Evolutionary conservation across 495 filamentous ascomycete species (phyloP).

Genomic region (Aspergillus taichungensis): DNA sequence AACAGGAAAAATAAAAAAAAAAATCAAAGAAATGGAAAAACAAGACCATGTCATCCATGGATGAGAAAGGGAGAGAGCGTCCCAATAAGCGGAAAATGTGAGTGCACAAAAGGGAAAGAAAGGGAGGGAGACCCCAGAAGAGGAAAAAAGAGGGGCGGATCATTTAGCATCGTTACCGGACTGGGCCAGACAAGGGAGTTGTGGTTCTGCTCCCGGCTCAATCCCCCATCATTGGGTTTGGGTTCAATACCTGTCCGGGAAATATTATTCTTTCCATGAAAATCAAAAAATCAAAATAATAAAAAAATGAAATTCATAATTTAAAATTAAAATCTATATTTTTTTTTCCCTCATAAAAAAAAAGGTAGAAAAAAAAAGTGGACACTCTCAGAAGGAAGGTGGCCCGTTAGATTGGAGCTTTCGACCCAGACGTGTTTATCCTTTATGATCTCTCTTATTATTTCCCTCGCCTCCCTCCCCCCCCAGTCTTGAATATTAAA

Average conservation of each 20-base stretch:
- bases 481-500: constrained; percentile 17
- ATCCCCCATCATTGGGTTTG: constrained; percentile 5
- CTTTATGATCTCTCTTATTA: constrained; percentile 19
- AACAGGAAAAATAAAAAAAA: constrained; percentile 1
- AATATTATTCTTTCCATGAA: constrained; percentile 8
- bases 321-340: constrained; percentile 4
- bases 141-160: no score
- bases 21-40: no score
- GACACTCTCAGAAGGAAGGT: constrained; percentile 22
- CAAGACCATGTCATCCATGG: constrained; percentile 4
- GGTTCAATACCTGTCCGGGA: background rate
- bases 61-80: constrained; percentile 1
- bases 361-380: constrained; percentile 17
- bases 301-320: constrained; percentile 1
- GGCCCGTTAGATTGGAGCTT: constrained; percentile 19
- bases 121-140: no score
- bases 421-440: constrained; percentile 17
- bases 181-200: no score
- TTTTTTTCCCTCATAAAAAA: background rate
- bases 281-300: constrained; percentile 4
- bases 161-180: no score
- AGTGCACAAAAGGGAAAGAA: constrained; percentile 5
- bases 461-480: constrained; percentile 19
- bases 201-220: constrained; percentile 13
- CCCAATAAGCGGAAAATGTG: constrained; percentile 15